Conservation (phyloP, 768 basidiomycete genomes). For the Dendrothele bispora region DNA sequence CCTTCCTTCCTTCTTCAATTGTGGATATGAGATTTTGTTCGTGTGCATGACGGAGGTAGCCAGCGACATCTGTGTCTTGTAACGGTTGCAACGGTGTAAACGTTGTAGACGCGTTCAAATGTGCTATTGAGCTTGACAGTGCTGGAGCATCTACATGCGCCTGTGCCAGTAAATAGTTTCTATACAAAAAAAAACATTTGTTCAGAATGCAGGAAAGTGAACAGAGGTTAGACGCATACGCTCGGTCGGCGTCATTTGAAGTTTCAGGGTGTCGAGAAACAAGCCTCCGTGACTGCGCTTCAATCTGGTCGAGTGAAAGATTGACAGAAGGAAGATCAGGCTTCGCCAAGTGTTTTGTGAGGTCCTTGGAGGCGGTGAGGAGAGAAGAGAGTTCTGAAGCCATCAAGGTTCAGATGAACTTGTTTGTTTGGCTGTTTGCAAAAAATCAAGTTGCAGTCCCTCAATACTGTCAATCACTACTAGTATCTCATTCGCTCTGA, state of each 20-base stretch:
- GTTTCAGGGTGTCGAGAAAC: constrained; percentile 68
- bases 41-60: constrained; percentile 92
- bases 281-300: constrained; percentile 86
- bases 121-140: constrained; percentile 78
- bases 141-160: constrained; percentile 93
- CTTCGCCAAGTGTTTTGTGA: constrained; percentile 74
- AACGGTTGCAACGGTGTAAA: constrained; percentile 90
- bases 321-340: constrained; percentile 87
- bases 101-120: constrained; percentile 77
- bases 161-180: constrained; percentile 91
- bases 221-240: constrained; percentile 49
- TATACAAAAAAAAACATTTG: constrained; percentile 26
- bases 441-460: no score
- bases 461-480: no score
- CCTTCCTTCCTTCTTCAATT: constrained; percentile 85
- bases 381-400: constrained; percentile 67
- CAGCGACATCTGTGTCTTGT: constrained; percentile 91
- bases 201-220: constrained; percentile 7
- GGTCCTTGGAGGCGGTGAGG: constrained; percentile 65
- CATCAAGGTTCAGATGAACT: no score
- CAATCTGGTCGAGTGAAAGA: constrained; percentile 92
- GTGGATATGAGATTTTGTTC: constrained; percentile 94
- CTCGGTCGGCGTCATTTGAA: constrained; percentile 68
- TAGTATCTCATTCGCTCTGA: no score
- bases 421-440: no score